These are phyloP conservation scores for Botrytis squamosa DNA, from an alignment of 2,329 filamentous ascomycete species.

Conservation along the genomic window DNA sequence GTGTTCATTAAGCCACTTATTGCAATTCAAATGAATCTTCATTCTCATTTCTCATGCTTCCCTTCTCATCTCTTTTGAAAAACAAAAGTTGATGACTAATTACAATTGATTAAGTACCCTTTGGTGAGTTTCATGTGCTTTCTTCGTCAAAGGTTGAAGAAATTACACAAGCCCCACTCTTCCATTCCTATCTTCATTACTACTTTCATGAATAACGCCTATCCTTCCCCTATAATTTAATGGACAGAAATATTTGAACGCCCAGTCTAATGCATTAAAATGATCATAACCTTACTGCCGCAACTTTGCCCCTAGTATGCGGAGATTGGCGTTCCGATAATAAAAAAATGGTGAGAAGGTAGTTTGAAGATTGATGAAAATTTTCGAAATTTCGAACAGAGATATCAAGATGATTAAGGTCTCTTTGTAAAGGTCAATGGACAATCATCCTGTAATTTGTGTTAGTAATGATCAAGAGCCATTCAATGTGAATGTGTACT, in stretches of 20 bases:
- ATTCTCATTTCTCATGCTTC: constrained; percentile 6
- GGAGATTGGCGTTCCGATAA: constrained; percentile 15
- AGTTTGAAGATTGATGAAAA: neutral
- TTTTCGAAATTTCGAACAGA: neutral
- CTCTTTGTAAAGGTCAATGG: constrained; percentile 22
- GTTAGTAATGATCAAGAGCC: constrained; percentile 4
- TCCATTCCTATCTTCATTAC: neutral
- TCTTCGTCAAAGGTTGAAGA: neutral
- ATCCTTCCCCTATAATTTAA: constrained; percentile 9
- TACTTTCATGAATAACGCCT: constrained; percentile 13
- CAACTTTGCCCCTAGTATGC: constrained; percentile 15
- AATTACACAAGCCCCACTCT: neutral
- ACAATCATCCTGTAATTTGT: constrained; percentile 20
- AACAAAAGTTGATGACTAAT: constrained; percentile 6
- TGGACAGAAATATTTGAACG: constrained; percentile 16
- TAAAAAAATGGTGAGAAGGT: constrained; percentile 9
- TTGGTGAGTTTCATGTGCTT: neutral
- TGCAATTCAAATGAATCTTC: neutral
- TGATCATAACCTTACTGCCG: constrained; percentile 15
- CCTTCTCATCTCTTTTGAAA: neutral
- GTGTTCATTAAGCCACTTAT: neutral
- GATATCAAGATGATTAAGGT: neutral
- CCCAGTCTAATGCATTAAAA: constrained; percentile 19
- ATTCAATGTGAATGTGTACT: constrained; percentile 36
- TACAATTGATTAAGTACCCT: constrained; percentile 16